Base-by-base conservation (phyloP, 768 basidiomycete genomes). In the Tricholomella constricta region DNA sequence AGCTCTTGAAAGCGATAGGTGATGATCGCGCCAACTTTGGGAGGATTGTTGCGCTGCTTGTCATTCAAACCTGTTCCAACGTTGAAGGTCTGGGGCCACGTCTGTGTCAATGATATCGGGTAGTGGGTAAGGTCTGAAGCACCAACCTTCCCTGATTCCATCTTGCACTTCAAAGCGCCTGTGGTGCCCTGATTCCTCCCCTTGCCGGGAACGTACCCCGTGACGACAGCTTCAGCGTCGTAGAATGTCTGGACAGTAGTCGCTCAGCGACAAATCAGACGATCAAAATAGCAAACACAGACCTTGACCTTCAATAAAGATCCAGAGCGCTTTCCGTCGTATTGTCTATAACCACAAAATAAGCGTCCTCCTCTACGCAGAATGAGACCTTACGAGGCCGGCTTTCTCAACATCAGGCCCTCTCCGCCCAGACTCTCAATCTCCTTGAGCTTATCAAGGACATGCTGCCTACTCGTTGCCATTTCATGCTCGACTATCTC, bases 1-100 rank as follows among this genome's bases (percentile, higher is more conserved):
- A 85, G 66, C 60, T 84, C 83, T 58, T 83, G 82, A 63, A 84
- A 85, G 27, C 81, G 74, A 66, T 85, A 85, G 0, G 72, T 72
- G 27, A 85, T 78, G 52, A 85, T 83, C 0, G 75, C 64, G 5
- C 82, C 82, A 27, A 82, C 62, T 56, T 78, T 77, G 3, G 82
- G 82, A n/a, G 83, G 82, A 32, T 73, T 72, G 51, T 70, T 70
- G 52, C 83, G 77, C 50, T 78, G 78, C 53, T 78, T 78, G 61
- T 84, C 81, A 14, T 69, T 76, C 35, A 85, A 65, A 1, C 83
- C 82, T 2, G 77, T 78, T 9, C 83, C 82, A 3, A 82, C 79
- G 48, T 75, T 81, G 69, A 85, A 85, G 2, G 67, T 75, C 82
- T 83, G 51, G 23, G 26, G 23, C 23, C 22, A 14, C 5, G 41